Percentiles rank a stretch among this genome's conserved stretches.
Conservation (phyloP, 164 flowering plant species). For the Chimonanthus praecox region DNA sequence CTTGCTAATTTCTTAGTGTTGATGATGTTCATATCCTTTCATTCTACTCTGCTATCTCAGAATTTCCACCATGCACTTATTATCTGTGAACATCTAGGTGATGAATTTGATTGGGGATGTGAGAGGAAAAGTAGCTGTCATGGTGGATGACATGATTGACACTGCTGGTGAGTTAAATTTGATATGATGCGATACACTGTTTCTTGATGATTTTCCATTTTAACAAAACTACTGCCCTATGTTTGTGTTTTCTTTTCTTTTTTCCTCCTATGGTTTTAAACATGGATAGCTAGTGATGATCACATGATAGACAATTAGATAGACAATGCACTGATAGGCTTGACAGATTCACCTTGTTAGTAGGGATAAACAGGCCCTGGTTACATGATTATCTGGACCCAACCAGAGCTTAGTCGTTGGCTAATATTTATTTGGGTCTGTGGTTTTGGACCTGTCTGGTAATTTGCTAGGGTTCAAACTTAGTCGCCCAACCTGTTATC, state of each 20-base stretch:
- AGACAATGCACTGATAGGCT: neutral
- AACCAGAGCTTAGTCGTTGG: too few relatives aligned
- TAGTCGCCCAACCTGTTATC: too few relatives aligned
- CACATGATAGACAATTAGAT: neutral
- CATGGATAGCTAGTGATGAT: neutral
- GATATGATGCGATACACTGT: neutral
- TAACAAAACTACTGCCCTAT: too few relatives aligned
- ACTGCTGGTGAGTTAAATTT: conserved; percentile 75
- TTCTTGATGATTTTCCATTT: neutral
- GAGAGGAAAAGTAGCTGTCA: conserved; percentile 91
- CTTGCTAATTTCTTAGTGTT: neutral
- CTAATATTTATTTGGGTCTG: too few relatives aligned
- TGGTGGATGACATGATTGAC: conserved; percentile 99
- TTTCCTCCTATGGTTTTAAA: neutral
- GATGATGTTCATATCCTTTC: neutral
- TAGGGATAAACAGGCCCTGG: too few relatives aligned
- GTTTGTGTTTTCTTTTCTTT: too few relatives aligned
- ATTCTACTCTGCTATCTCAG: neutral
- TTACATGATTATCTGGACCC: too few relatives aligned
- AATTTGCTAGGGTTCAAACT: too few relatives aligned
- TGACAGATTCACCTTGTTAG: neutral
- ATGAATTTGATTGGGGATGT: conserved; percentile 99
- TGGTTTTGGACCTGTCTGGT: too few relatives aligned
- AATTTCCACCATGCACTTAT: neutral
- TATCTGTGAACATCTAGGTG: conserved; percentile 40